Conservation (phyloP, 345 rosid genomes). For the Mallotus nudiflorus region DNA sequence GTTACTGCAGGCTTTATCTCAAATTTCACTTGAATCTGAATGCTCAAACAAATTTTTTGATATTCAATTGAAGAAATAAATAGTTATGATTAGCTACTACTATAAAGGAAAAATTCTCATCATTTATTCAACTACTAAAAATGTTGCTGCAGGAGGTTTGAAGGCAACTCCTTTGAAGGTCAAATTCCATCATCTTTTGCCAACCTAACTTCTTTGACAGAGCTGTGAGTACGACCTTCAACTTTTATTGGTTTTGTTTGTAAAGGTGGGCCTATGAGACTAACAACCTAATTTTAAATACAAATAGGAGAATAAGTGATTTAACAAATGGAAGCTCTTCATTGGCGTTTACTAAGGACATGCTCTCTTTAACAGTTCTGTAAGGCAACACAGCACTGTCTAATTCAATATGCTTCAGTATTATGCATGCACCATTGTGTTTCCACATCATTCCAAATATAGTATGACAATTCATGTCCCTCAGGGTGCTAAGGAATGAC, state of each 20-base stretch:
- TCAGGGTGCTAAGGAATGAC: slow-evolving; percentile 56
- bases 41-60: not conserved
- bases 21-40: not conserved
- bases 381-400: slow-evolving; percentile 28
- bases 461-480: slow-evolving; percentile 7
- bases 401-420: not conserved
- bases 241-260: not conserved
- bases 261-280: not conserved
- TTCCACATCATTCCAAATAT: not conserved
- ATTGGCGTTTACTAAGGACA: slow-evolving; percentile 44
- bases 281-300: slow-evolving; percentile 11
- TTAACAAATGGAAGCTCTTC: slow-evolving; percentile 55
- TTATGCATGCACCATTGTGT: not conserved
- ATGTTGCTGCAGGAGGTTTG: slow-evolving; percentile 54
- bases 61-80: not conserved
- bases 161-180: slow-evolving; percentile 67
- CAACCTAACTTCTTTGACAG: slow-evolving; percentile 47
- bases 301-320: slow-evolving; percentile 63
- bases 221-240: slow-evolving; percentile 45
- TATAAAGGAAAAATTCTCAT: not conserved
- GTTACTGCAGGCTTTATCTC: not conserved
- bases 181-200: slow-evolving; percentile 62
- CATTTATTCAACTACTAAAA: slow-evolving; percentile 7
- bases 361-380: slow-evolving; percentile 51
- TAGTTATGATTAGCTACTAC: too few relatives aligned